These are phyloP conservation scores for Iberis pinnata DNA, from an alignment of 345 rosid species.

Conservation along the genomic window DNA sequence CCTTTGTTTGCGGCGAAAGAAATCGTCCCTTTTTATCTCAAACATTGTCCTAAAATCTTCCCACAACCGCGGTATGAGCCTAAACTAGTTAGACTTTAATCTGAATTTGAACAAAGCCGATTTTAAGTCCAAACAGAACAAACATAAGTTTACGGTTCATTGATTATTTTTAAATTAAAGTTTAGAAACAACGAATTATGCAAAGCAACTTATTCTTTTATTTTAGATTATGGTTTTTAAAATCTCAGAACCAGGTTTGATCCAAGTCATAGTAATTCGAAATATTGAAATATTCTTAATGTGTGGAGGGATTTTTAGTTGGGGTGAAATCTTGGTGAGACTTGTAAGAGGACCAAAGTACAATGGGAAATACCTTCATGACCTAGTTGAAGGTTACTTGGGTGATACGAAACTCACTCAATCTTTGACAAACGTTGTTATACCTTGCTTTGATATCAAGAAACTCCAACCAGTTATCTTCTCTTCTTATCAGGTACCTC, in stretches of 20 bases:
- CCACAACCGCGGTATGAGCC: conserved; percentile 44
- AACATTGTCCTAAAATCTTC: conserved; percentile 52
- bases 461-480: conserved; percentile 61
- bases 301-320: conserved; percentile 32
- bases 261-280: too few relatives aligned
- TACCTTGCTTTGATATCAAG: conserved; percentile 72
- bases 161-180: too few relatives aligned
- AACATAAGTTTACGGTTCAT: too few relatives aligned
- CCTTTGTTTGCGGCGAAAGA: conserved; percentile 46
- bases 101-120: neutral
- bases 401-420: conserved; percentile 42
- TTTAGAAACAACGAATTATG: too few relatives aligned
- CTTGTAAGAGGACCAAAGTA: conserved; percentile 54
- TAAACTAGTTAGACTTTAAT: neutral
- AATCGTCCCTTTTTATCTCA: conserved; percentile 50
- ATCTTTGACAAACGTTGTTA: conserved; percentile 51
- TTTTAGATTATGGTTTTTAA: too few relatives aligned
- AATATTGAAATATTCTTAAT: neutral
- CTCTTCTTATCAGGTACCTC: conserved; percentile 64
- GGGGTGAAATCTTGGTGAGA: conserved; percentile 27
- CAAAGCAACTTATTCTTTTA: too few relatives aligned
- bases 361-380: conserved; percentile 48
- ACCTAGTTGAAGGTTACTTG: conserved; percentile 29
- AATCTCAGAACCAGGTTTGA: too few relatives aligned
- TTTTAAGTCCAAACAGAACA: too few relatives aligned